Conservation (phyloP, 73 alveolate genomes). For the Tetrahymena malaccensis region DNA sequence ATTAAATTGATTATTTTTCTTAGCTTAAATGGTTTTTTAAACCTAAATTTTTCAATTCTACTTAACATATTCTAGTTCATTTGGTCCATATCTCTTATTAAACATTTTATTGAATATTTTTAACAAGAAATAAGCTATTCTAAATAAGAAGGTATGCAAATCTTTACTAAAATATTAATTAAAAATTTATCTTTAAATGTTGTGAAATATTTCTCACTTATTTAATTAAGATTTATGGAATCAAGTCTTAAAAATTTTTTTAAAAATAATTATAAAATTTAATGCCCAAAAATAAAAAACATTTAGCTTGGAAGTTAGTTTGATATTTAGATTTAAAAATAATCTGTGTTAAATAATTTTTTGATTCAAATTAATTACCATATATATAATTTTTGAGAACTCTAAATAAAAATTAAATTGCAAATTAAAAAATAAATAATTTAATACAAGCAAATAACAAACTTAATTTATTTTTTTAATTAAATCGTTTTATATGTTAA, state of each 20-base stretch:
- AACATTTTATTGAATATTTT: not conserved
- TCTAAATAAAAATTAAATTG: not conserved
- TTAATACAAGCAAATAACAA: not conserved
- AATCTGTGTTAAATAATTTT: not conserved
- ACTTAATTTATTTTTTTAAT: not conserved
- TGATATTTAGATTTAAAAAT: no score
- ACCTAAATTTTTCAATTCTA: not conserved
- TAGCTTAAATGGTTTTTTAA: not conserved
- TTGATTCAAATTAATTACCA: not conserved
- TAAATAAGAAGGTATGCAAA: not conserved
- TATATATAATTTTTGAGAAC: not conserved
- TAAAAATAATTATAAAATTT: no score
- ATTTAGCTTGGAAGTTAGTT: not conserved
- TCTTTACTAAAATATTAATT: not conserved
- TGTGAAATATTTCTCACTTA: no score
- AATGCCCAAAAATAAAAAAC: not conserved
- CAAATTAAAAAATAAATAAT: not conserved
- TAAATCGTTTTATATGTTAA: not conserved
- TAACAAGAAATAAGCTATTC: not conserved
- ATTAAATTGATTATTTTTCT: not conserved
- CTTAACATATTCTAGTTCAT: not conserved
- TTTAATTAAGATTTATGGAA: no score
- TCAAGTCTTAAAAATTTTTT: not conserved
- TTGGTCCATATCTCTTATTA: no score
- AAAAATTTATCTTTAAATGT: not conserved